Evolutionary conservation across 306 rosid genomes (phyloP).

Genomic region (Cercis canadensis): DNA sequence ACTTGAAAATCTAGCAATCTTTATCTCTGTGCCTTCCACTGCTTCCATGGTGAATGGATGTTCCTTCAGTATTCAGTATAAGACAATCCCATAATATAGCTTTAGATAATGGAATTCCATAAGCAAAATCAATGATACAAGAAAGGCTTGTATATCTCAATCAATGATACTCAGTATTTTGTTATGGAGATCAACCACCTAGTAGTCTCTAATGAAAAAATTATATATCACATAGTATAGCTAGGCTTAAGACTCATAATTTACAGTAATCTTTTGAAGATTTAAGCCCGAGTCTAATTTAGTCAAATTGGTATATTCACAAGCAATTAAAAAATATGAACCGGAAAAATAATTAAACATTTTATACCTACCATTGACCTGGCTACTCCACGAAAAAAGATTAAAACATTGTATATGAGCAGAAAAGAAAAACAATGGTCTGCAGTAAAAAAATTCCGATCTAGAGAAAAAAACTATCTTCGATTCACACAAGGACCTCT

Average conservation of each 20-base stretch:
- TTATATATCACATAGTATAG: too few relatives aligned
- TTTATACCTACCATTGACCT: background rate
- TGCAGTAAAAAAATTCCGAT: too few relatives aligned
- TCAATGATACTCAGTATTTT: too few relatives aligned
- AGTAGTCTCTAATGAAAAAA: too few relatives aligned
- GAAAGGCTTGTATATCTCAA: background rate
- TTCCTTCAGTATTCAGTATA: slow-evolving; percentile 7
- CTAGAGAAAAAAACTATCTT: too few relatives aligned
- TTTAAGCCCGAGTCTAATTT: background rate
- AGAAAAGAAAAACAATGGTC: too few relatives aligned
- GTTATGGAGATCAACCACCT: too few relatives aligned
- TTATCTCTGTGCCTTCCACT: slow-evolving; percentile 35
- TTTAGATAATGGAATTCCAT: slow-evolving; percentile 15
- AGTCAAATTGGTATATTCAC: slow-evolving; percentile 1
- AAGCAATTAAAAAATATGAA: background rate
- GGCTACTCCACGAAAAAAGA: background rate
- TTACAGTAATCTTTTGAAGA: background rate
- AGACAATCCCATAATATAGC: slow-evolving; percentile 27
- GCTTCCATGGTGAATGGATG: slow-evolving; percentile 36
- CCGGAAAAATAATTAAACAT: background rate
- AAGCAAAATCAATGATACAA: too few relatives aligned
- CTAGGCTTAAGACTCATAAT: too few relatives aligned
- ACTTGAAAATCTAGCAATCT: slow-evolving; percentile 54
- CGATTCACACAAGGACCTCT: background rate
- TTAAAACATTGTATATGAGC: background rate